Evolutionary conservation across 2,329 filamentous ascomycete species (phyloP).

Genomic region (Conoideocrella luteorostrata): DNA sequence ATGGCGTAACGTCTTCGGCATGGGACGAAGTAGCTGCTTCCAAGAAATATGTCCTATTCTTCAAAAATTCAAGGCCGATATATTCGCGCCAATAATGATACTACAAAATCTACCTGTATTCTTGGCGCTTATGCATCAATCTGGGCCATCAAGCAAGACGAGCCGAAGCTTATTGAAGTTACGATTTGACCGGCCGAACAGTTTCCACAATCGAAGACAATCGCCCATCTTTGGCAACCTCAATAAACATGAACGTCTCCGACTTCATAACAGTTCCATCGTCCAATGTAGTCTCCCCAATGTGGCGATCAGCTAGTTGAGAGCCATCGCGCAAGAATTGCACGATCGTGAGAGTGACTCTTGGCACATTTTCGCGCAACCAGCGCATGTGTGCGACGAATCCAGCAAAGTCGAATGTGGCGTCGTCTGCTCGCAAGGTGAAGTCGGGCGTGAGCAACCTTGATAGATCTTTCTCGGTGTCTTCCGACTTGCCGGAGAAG

Average conservation of each 20-base stretch:
- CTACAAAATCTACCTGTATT: no score
- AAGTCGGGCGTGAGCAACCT: conserved; percentile 7
- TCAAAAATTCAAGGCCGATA: no score
- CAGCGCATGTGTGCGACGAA: conserved; percentile 10
- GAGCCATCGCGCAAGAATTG: conserved; percentile 10
- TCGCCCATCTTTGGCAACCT: conserved; percentile 9
- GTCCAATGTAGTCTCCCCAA: conserved; percentile 2
- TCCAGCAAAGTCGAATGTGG: conserved; percentile 5
- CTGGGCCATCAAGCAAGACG: no score
- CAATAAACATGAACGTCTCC: conserved; percentile 10
- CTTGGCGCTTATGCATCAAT: no score
- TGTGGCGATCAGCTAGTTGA: conserved; percentile 9
- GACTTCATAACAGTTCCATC: conserved; percentile 5
- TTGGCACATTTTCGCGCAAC: conserved; percentile 7
- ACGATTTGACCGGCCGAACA: not conserved
- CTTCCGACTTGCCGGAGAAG: conserved; percentile 7
- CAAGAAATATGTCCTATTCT: no score
- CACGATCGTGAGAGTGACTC: conserved; percentile 7
- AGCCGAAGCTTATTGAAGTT: no score
- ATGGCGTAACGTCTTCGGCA: no score
- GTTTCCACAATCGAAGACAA: conserved; percentile 9
- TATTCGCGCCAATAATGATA: no score
- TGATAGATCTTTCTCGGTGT: conserved; percentile 9
- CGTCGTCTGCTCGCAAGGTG: not conserved
- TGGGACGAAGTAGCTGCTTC: no score